Evolutionary conservation across 2,329 filamentous ascomycete species (phyloP).

Genomic region (Diaporthe capsici): DNA sequence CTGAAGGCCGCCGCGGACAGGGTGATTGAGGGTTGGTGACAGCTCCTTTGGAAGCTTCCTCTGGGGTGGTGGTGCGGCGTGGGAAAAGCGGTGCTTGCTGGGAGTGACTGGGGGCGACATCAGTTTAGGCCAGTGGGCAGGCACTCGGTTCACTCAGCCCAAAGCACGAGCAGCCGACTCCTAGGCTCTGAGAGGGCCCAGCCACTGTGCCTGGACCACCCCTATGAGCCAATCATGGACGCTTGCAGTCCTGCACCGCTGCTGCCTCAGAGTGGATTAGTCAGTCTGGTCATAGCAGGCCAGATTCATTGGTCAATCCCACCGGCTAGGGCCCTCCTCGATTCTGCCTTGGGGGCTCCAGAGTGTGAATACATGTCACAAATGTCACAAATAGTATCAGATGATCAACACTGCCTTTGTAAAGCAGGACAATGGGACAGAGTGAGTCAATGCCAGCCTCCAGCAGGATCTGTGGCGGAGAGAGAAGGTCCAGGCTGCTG

Average conservation of each 20-base stretch:
- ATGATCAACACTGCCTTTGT: slow-evolving; percentile 20
- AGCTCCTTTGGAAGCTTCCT: slow-evolving; percentile 28
- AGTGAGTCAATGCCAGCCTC: slow-evolving; percentile 7
- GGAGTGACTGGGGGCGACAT: slow-evolving; percentile 10
- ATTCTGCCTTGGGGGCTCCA: slow-evolving; percentile 17
- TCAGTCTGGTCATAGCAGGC: not conserved
- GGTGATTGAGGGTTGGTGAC: slow-evolving; percentile 34
- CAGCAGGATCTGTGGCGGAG: not conserved
- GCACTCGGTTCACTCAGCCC: not conserved
- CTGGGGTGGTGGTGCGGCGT: not conserved
- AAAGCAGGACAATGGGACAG: not conserved
- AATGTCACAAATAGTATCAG: slow-evolving; percentile 3
- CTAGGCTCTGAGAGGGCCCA: slow-evolving; percentile 17
- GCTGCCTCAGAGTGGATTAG: slow-evolving; percentile 29
- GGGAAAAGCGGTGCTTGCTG: slow-evolving; percentile 33
- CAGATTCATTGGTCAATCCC: slow-evolving; percentile 17
- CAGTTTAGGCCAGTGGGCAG: slow-evolving; percentile 24
- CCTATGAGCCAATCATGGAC: not conserved
- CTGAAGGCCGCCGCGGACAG: slow-evolving; percentile 23
- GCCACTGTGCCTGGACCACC: not conserved
- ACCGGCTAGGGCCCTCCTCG: not conserved
- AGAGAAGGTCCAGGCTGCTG: not conserved
- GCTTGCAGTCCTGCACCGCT: not conserved
- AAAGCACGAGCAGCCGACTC: not conserved
- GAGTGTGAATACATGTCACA: not conserved